phyloP scores from a whole-genome alignment of 257 asterid genomes.

The Solanum habrochaites region DNA sequence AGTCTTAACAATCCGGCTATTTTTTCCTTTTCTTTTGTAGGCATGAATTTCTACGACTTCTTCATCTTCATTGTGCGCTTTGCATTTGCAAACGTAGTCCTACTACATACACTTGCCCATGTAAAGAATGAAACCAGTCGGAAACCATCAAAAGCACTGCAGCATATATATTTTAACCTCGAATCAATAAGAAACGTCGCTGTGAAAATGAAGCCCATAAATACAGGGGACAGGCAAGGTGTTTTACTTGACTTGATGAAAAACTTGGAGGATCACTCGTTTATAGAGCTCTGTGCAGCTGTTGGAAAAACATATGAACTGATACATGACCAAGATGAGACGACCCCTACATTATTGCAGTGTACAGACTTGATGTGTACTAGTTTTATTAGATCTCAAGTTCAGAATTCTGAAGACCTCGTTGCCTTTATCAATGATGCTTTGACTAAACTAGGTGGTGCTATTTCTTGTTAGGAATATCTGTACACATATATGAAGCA shows the following conservation, averaged over 20 bases:
- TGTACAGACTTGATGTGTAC: constrained; percentile 10
- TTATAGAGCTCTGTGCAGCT: constrained; percentile 36
- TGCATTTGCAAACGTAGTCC: constrained; percentile 57
- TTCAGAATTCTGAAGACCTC: constrained; percentile 43
- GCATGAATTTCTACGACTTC: constrained; percentile 76
- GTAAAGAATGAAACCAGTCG: background rate
- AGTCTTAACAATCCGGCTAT: background rate
- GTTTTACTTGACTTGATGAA: constrained; percentile 8
- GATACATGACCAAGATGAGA: constrained; percentile 13
- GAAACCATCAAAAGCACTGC: constrained; percentile 26
- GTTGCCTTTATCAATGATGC: constrained; percentile 36
- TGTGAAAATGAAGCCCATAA: constrained; percentile 41
- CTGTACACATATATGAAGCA: background rate
- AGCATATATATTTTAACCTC: constrained; percentile 43
- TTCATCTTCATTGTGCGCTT: constrained; percentile 67
- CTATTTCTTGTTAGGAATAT: background rate
- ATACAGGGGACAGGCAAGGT: constrained; percentile 18
- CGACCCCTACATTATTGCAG: constrained; percentile 6
- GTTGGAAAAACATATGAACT: constrained; percentile 36
- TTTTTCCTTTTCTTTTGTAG: constrained; percentile 19
- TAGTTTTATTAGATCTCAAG: constrained; percentile 9
- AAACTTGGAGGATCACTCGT: constrained; percentile 33
- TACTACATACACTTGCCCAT: constrained; percentile 30
- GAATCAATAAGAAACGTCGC: constrained; percentile 28
- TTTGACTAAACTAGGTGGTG: constrained; percentile 18